phyloP scores from a whole-genome alignment of 2,329 filamentous ascomycete genomes.

The Ceratocystis variospora region DNA sequence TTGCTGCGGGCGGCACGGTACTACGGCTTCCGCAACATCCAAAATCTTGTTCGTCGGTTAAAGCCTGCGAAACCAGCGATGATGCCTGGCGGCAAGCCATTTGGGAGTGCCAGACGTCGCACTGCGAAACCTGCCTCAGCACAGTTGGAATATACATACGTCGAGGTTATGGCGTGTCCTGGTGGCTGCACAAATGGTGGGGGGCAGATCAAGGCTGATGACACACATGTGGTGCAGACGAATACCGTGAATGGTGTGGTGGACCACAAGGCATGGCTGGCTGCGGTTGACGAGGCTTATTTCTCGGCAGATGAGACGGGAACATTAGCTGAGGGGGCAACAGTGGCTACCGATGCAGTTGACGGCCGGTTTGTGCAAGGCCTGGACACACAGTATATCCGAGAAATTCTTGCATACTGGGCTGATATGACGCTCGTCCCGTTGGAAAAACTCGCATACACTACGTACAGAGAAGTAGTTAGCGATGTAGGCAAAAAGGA shows the following conservation, averaged over 20 bases:
- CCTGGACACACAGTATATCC: constrained; percentile 52
- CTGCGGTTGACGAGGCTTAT: constrained; percentile 75
- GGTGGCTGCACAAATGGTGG: constrained; percentile 98
- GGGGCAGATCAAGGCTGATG: constrained; percentile 83
- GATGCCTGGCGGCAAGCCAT: constrained; percentile 60
- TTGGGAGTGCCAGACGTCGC: constrained; percentile 39
- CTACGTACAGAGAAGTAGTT: constrained; percentile 81
- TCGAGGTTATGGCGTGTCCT: constrained; percentile 98
- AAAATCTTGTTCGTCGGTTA: constrained; percentile 85
- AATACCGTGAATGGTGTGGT: constrained; percentile 39
- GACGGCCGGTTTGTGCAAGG: constrained; percentile 41
- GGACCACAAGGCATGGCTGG: constrained; percentile 77
- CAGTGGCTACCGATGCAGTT: constrained; percentile 22
- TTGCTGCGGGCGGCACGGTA: constrained; percentile 76
- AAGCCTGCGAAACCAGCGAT: constrained; percentile 67
- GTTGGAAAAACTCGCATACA: constrained; percentile 61
- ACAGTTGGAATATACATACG: constrained; percentile 62
- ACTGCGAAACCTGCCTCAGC: constrained; percentile 29
- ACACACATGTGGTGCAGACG: constrained; percentile 49
- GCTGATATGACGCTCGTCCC: constrained; percentile 54
- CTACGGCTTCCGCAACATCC: constrained; percentile 96
- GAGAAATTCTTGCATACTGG: constrained; percentile 64
- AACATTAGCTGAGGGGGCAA: no score
- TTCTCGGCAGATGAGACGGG: constrained; percentile 57
- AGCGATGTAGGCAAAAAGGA: constrained; percentile 81